Evolutionary conservation across 2,329 filamentous ascomycete genomes (phyloP).

Genomic region (Ophiostoma pallidulum): DNA sequence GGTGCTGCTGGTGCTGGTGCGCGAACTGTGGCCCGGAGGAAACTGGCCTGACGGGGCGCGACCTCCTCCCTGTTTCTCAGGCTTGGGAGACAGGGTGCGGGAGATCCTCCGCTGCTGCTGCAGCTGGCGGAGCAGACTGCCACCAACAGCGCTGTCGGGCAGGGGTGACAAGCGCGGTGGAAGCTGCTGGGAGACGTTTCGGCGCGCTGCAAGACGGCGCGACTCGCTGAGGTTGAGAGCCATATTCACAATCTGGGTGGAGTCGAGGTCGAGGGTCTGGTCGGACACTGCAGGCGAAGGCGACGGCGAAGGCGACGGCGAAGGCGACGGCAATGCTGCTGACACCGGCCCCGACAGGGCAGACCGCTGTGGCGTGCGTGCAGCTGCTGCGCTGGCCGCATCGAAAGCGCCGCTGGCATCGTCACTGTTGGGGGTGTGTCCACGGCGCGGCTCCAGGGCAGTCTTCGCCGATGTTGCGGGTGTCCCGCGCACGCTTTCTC

Average conservation of each 20-base stretch:
- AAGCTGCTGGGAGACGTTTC: conserved; percentile 42
- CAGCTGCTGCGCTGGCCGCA: too few relatives aligned
- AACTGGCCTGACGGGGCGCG: conserved; percentile 1
- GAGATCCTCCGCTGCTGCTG: conserved; percentile 59
- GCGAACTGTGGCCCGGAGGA: conserved; percentile 15
- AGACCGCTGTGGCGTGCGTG: not conserved
- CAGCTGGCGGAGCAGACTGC: conserved; percentile 58
- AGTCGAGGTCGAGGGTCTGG: conserved; percentile 54
- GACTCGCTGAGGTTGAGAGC: conserved; percentile 82
- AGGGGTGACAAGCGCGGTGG: conserved; percentile 43
- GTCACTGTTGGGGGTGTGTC: not conserved
- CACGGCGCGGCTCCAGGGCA: not conserved
- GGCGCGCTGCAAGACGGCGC: conserved; percentile 53
- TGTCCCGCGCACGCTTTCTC: not conserved
- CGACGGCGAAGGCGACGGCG: not conserved
- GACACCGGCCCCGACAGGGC: conserved; percentile 17
- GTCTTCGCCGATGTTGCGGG: not conserved
- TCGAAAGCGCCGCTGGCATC: too few relatives aligned
- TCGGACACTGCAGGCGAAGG: not conserved
- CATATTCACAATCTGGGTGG: conserved; percentile 85
- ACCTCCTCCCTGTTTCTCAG: conserved; percentile 31
- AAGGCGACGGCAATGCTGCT: conserved; percentile 9
- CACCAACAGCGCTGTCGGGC: conserved; percentile 42
- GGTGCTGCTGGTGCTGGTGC: conserved; percentile 33
- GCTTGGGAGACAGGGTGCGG: conserved; percentile 50